These are phyloP conservation scores for Chamaenerion angustifolium DNA, from an alignment of 345 rosid species.

Conservation along the genomic window DNA sequence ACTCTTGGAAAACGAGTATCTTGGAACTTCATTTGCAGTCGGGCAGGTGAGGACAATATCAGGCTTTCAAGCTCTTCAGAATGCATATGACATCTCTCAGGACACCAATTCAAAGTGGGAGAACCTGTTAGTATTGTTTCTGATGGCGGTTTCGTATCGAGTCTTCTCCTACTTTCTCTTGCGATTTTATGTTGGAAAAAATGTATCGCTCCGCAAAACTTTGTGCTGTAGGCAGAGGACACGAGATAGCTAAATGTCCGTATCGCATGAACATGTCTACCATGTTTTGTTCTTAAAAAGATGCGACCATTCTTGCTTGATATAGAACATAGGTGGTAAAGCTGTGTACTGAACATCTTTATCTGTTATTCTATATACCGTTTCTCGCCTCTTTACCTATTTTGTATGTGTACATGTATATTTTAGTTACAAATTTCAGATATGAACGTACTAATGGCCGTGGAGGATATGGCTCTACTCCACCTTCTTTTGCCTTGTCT, in stretches of 20 bases:
- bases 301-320: no score
- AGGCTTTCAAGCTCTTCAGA: slow-evolving; percentile 60
- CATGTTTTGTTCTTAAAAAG: no score
- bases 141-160: slow-evolving; percentile 75
- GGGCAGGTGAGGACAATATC: slow-evolving; percentile 91
- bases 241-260: slow-evolving; percentile 20
- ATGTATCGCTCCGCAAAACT: slow-evolving; percentile 18
- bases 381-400: not conserved
- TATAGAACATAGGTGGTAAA: no score
- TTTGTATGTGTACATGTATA: no score
- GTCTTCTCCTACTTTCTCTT: slow-evolving; percentile 47
- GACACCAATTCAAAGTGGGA: slow-evolving; percentile 71
- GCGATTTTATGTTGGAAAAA: slow-evolving; percentile 32
- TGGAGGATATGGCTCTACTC: not conserved
- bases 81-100: slow-evolving; percentile 63
- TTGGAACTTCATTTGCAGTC: slow-evolving; percentile 65
- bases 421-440: no score
- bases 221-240: slow-evolving; percentile 22
- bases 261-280: no score
- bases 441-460: no score
- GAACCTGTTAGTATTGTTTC: slow-evolving; percentile 59
- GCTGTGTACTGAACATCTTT: no score
- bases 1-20: slow-evolving; percentile 86
- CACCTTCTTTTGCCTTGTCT: not conserved
- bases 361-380: not conserved